Conservation (phyloP, 2,329 filamentous ascomycete genomes). For the Exophiala sideris region DNA sequence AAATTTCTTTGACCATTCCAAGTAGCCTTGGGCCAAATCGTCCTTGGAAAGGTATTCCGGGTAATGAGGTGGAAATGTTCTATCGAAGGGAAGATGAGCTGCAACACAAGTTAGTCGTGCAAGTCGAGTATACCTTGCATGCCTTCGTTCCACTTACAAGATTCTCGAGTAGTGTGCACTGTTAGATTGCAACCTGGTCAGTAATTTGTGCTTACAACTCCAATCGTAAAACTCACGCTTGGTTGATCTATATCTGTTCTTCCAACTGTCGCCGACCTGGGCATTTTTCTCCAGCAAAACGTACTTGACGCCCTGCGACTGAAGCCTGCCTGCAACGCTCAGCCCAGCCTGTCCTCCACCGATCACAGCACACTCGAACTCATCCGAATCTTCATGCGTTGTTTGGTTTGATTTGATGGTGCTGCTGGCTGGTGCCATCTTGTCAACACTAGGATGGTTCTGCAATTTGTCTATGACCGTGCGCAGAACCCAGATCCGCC, state of each 20-base stretch:
- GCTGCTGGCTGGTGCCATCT: conserved; percentile 7
- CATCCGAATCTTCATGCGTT: conserved; percentile 2
- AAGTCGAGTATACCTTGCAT: conserved; percentile 1
- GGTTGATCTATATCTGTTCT: conserved; percentile 44
- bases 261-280: conserved; percentile 46
- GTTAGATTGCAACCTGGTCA: conserved; percentile 25
- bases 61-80: conserved; percentile 26
- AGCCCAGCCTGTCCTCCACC: conserved; percentile 47
- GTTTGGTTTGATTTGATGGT: conserved; percentile 20
- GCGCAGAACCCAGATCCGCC: conserved; percentile 29
- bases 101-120: background rate
- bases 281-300: conserved; percentile 44
- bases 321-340: conserved; percentile 42
- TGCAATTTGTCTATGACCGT: conserved; percentile 27
- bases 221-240: conserved; percentile 22
- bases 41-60: conserved; percentile 27
- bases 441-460: conserved; percentile 23
- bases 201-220: conserved; percentile 22
- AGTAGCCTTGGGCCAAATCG: conserved; percentile 21
- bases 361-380: conserved; percentile 34
- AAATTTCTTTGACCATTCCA: conserved; percentile 26
- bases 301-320: conserved; percentile 40
- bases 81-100: conserved; percentile 29
- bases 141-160: background rate
- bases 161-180: conserved; percentile 16